Conservation (phyloP, 2,329 filamentous ascomycete genomes). For the Penicillium rolfsii region DNA sequence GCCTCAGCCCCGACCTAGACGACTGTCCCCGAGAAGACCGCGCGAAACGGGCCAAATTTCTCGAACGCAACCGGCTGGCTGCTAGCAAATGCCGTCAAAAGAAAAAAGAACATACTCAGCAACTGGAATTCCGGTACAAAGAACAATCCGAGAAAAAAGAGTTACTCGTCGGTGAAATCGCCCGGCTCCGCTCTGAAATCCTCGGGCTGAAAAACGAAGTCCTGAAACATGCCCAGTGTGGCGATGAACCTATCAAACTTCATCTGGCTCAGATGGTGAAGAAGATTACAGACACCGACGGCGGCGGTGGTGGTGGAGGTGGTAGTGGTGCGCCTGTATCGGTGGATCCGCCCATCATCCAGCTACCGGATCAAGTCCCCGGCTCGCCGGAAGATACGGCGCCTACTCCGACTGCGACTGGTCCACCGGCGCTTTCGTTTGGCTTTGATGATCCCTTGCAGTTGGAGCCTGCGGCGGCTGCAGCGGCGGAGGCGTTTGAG, state of each 20-base stretch:
- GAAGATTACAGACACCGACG: conserved; percentile 37
- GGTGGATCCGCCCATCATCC: conserved; percentile 9
- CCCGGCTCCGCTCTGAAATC: conserved; percentile 42
- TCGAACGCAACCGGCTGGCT: conserved; percentile 63
- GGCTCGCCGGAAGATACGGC: conserved; percentile 23
- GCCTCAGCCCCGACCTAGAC: conserved; percentile 31
- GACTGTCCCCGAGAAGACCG: conserved; percentile 35
- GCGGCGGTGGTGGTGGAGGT: background rate
- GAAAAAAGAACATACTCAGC: conserved; percentile 61
- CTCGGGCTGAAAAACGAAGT: conserved; percentile 47
- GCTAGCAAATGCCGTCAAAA: conserved; percentile 66
- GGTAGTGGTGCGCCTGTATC: conserved; percentile 3
- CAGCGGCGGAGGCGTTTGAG: conserved; percentile 29
- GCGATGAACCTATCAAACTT: conserved; percentile 42
- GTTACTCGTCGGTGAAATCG: conserved; percentile 38
- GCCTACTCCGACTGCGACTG: conserved; percentile 7
- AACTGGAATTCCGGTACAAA: conserved; percentile 50
- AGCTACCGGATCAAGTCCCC: conserved; percentile 18
- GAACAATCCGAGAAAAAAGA: conserved; percentile 42
- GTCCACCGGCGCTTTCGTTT: conserved; percentile 30
- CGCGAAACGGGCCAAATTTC: conserved; percentile 55
- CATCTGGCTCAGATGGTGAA: conserved; percentile 45
- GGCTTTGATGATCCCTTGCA: conserved; percentile 40
- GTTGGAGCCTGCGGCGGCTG: conserved; percentile 27
- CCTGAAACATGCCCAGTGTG: conserved; percentile 45